Percentiles rank a stretch among this genome's conserved stretches.
Conservation (phyloP, 2,329 filamentous ascomycete species). For the Botrytis sinoallii region DNA sequence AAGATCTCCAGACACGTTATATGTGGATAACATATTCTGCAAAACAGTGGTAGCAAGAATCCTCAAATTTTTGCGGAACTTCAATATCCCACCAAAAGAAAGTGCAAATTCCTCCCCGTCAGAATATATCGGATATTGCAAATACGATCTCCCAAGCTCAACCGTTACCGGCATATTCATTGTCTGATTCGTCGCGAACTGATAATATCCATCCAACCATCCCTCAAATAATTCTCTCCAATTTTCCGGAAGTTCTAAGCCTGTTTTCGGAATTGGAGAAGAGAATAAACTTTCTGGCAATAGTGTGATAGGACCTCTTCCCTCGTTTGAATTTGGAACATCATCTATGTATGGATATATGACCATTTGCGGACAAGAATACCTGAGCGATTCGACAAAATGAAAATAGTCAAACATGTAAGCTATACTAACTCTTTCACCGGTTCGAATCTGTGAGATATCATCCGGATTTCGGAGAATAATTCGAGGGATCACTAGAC, state of each 20-base stretch:
- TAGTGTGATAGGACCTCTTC: conserved; percentile 5
- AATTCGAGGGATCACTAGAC: conserved; percentile 30
- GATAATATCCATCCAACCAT: not conserved
- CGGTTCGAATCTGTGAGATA: conserved; percentile 19
- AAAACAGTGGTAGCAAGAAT: conserved; percentile 29
- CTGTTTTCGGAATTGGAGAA: not conserved
- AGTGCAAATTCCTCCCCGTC: conserved; percentile 26
- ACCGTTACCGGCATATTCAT: conserved; percentile 22
- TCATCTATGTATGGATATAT: conserved; percentile 22
- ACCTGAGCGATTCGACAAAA: conserved; percentile 27
- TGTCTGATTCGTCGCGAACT: not conserved
- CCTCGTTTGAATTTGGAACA: not conserved
- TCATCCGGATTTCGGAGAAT: conserved; percentile 20
- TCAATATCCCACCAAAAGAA: conserved; percentile 31
- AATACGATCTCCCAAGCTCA: conserved; percentile 27
- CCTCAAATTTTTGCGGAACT: conserved; percentile 27
- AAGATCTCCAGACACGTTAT: conserved; percentile 17
- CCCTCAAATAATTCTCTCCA: not conserved
- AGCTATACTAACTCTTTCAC: conserved; percentile 23
- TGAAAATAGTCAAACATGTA: conserved; percentile 32
- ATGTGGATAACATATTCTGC: conserved; percentile 19
- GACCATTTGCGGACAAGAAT: conserved; percentile 30
- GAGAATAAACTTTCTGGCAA: conserved; percentile 7
- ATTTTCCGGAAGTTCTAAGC: not conserved
- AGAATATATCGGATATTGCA: conserved; percentile 29